Evolutionary conservation across 2,329 filamentous ascomycete species (phyloP).

Genomic region (Aspergillus arachidicola): DNA sequence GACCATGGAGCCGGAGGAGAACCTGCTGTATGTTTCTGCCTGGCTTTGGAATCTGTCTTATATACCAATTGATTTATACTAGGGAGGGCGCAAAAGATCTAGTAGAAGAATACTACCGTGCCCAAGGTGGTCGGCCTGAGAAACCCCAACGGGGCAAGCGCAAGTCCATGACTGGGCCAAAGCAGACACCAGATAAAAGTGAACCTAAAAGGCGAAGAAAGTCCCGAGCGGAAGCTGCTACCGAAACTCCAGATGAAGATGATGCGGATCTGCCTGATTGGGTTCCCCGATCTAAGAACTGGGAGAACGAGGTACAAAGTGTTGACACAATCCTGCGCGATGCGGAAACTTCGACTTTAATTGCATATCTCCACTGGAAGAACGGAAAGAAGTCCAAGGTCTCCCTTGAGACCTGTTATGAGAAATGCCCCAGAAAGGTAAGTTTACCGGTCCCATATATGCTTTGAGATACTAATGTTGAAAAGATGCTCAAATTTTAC

Average conservation of each 20-base stretch:
- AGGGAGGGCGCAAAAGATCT: constrained; percentile 44
- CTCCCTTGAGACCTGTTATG: constrained; percentile 43
- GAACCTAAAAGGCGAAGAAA: constrained; percentile 33
- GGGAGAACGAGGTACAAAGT: constrained; percentile 45
- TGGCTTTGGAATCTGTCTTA: not conserved
- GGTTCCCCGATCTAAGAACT: constrained; percentile 44
- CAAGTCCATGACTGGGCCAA: constrained; percentile 37
- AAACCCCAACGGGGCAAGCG: constrained; percentile 34
- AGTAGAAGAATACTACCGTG: constrained; percentile 44
- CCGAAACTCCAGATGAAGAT: constrained; percentile 17
- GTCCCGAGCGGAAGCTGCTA: constrained; percentile 24
- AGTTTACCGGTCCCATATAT: constrained; percentile 10
- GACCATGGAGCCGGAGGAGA: constrained; percentile 51
- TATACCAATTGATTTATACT: constrained; percentile 20
- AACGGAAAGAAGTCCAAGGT: constrained; percentile 49
- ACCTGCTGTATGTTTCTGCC: constrained; percentile 39
- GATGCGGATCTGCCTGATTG: constrained; percentile 31
- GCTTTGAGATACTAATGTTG: constrained; percentile 14
- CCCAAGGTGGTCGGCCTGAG: constrained; percentile 46
- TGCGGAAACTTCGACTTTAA: constrained; percentile 32
- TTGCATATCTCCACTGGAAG: constrained; percentile 47
- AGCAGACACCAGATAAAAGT: constrained; percentile 24
- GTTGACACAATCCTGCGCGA: constrained; percentile 50
- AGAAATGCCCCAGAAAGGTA: constrained; percentile 47
- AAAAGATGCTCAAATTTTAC: constrained; percentile 52